Base-by-base conservation (phyloP, 179 eudicot species). In the Beta corolliflora region DNA sequence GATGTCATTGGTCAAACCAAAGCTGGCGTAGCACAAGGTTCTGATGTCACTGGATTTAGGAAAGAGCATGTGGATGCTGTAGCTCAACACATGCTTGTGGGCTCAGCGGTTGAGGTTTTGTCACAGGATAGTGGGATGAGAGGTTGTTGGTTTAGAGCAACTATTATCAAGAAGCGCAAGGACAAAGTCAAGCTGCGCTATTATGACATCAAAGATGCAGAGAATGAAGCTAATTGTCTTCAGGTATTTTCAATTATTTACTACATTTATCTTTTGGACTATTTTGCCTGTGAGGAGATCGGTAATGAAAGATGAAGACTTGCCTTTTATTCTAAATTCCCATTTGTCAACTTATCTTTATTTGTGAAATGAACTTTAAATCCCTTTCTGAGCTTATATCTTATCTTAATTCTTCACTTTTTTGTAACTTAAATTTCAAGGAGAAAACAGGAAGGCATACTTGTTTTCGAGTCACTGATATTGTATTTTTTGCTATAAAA, bases 101-200 rank as follows among this genome's bases (percentile, higher is more conserved):
- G 96, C 25, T 89, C 91, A 75, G 83, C 79, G 56, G 86, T 95
- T 79, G 99, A 95, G 86, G 91, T 92, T 53, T 88, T 95, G 8
- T 92, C 98, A 58, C 98, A 91, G 83, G 99, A 94, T 77, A 95
- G 99, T 89, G 99, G 98, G 77, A 83, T 95, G 59, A 88, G 93
- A 71, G 99, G 99, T 5, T 91, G 97, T 77, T 94, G 99, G 99
- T 95, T 94, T 58, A 84, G 89, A 78, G 95, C 94, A 48, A 59
- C 81, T 77, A 69, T 95, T 54, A 85, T 92, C 36, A 92, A 92
- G 82, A 91, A 84, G 86, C 89, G 88, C 85, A 89, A 88, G 77
- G 86, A 88, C 76, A 95, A 94, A 85, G 87, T 94, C 55, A 94
- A 94, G 87, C 88, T 95, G 25, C 88, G 81, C 59, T 95, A 95